phyloP scores from a whole-genome alignment of 2,329 filamentous ascomycete species.

The Microdochium paspali region DNA sequence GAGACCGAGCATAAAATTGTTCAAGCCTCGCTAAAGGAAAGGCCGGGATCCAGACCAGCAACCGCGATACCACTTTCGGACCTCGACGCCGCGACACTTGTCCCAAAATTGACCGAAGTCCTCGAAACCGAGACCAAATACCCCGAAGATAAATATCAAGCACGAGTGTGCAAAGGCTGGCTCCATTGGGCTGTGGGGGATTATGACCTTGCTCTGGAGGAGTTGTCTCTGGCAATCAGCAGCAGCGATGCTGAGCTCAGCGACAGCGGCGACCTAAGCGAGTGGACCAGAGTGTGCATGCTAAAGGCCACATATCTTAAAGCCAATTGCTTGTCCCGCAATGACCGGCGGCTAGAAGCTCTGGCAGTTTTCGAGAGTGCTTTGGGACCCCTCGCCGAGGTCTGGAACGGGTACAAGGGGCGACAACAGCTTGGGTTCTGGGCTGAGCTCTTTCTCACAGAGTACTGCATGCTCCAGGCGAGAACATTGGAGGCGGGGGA shows the following conservation, averaged over 20 bases:
- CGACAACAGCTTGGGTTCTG: slow-evolving; percentile 64
- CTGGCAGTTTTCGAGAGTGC: slow-evolving; percentile 57
- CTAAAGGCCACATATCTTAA: slow-evolving; percentile 72
- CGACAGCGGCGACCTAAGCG: slow-evolving; percentile 30
- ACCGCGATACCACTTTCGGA: slow-evolving; percentile 30
- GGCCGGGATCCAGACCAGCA: slow-evolving; percentile 25
- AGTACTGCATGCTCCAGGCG: slow-evolving; percentile 62
- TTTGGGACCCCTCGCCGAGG: slow-evolving; percentile 49
- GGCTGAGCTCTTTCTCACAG: slow-evolving; percentile 69
- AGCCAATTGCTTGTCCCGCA: slow-evolving; percentile 50
- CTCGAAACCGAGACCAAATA: slow-evolving; percentile 48
- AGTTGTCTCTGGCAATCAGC: not conserved
- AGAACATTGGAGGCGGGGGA: slow-evolving; percentile 44
- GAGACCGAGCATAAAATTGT: slow-evolving; percentile 59
- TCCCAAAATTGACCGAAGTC: slow-evolving; percentile 42
- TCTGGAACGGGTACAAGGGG: slow-evolving; percentile 40
- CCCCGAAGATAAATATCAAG: slow-evolving; percentile 61
- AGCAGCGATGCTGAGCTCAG: not conserved
- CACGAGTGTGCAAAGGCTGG: slow-evolving; percentile 75
- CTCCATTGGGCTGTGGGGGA: slow-evolving; percentile 72
- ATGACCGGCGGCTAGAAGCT: slow-evolving; percentile 44
- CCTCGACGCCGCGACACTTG: slow-evolving; percentile 32
- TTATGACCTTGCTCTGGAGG: slow-evolving; percentile 48
- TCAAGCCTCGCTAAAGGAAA: slow-evolving; percentile 37
- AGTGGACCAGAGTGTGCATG: slow-evolving; percentile 77